A percentile compares a stretch with the other conserved stretches of the same genome.
These are phyloP conservation scores for Epipyxis sp. DNA, from an alignment of 108 stramenopile species.

Conservation along the genomic window DNA sequence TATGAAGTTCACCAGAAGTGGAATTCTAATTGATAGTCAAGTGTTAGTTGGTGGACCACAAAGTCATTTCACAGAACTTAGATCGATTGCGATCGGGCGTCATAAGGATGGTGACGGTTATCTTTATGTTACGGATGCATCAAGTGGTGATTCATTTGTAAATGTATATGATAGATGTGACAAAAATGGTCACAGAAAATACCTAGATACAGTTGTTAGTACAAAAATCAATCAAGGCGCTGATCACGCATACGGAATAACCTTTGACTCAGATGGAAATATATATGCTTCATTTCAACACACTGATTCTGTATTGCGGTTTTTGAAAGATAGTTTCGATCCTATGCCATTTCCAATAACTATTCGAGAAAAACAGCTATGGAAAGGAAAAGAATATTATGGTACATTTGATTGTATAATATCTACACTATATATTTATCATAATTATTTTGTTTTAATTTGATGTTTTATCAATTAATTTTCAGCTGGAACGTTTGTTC, in stretches of 20 bases:
- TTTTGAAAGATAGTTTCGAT: constrained; percentile 14
- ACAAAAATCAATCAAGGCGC: background rate
- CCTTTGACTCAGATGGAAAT: constrained; percentile 5
- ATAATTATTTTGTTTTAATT: no score
- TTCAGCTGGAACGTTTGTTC: constrained; percentile 23
- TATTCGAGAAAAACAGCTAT: background rate
- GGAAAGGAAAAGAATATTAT: no score
- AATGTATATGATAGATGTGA: constrained; percentile 4
- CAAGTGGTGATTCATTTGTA: background rate
- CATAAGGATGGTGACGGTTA: background rate
- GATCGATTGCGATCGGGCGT: background rate
- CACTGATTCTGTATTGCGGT: constrained; percentile 24
- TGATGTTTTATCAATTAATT: no score
- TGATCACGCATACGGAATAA: constrained; percentile 21
- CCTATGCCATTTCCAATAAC: constrained; percentile 14
- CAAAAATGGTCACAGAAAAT: background rate
- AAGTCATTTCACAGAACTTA: background rate
- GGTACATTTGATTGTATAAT: no score
- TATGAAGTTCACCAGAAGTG: background rate
- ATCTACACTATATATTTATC: no score
- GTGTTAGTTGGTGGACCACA: constrained; percentile 1
- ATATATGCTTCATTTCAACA: constrained; percentile 6
- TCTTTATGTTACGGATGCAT: constrained; percentile 6
- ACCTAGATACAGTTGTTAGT: constrained; percentile 6
- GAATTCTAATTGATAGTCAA: background rate